Conservation (phyloP, 306 rosid species). For the Vicia sativa region DNA sequence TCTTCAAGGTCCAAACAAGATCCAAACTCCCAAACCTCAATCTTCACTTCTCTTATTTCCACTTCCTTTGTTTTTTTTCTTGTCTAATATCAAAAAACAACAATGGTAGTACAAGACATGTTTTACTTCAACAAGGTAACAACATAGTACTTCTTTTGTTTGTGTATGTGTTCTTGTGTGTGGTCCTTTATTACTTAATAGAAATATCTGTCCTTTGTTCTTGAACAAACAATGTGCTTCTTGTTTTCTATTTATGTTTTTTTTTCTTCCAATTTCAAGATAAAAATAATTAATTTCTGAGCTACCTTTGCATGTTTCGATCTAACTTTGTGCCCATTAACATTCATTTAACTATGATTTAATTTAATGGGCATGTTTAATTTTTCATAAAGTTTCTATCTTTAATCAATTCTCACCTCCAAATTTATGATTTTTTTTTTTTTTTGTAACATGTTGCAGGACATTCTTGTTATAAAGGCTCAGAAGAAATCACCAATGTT, state of each 20-base stretch:
- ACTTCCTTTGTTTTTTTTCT: background rate
- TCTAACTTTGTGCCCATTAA: too few relatives aligned
- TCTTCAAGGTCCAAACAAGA: background rate
- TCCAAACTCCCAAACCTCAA: background rate
- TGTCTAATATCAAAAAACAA: background rate
- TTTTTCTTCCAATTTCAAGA: background rate
- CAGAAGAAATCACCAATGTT: conserved; percentile 74
- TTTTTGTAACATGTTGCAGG: too few relatives aligned
- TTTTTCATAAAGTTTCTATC: conserved; percentile 23
- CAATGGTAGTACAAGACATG: conserved; percentile 13
- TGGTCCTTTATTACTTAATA: background rate
- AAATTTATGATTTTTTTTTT: too few relatives aligned
- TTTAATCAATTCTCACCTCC: background rate
- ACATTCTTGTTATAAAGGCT: conserved; percentile 61
- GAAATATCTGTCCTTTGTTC: background rate
- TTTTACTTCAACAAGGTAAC: conserved; percentile 19
- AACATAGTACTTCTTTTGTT: background rate
- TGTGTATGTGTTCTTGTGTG: background rate
- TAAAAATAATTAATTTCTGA: conserved; percentile 4
- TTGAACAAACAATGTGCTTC: background rate
- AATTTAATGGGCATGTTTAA: background rate
- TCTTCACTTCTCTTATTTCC: background rate
- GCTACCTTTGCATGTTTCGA: too few relatives aligned
- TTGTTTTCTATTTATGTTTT: background rate
- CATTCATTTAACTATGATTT: conserved; percentile 6